phyloP scores from a whole-genome alignment of 257 asterid genomes.

The Rehmannia glutinosa region DNA sequence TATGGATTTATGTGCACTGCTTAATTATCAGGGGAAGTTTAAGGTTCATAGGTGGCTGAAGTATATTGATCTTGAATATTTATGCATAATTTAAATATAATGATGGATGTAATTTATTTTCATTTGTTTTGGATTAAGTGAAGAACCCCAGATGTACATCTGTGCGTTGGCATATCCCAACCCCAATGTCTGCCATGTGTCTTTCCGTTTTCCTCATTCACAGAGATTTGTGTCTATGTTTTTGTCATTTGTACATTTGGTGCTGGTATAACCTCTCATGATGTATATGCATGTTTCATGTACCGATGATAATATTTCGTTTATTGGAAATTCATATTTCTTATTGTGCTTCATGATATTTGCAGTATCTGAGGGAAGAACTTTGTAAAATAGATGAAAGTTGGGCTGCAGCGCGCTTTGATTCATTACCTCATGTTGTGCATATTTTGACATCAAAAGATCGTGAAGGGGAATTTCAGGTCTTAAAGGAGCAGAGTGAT shows the following conservation, averaged over 20 bases:
- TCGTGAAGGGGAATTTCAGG: slow-evolving; percentile 82
- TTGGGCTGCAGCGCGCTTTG: slow-evolving; percentile 98
- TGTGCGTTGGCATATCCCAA: neutral
- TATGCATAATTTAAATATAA: neutral
- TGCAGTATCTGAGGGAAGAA: slow-evolving; percentile 84
- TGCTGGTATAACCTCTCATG: slow-evolving; percentile 5
- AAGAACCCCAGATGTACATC: slow-evolving; percentile 15
- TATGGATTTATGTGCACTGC: neutral
- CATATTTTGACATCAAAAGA: slow-evolving; percentile 95
- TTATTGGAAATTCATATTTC: neutral
- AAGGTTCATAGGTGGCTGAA: slow-evolving; percentile 9
- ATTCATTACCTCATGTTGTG: slow-evolving; percentile 96
- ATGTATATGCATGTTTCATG: neutral
- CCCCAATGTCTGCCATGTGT: neutral
- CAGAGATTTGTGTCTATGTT: neutral
- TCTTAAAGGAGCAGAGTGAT: slow-evolving; percentile 94
- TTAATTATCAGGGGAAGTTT: neutral
- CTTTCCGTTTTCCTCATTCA: neutral
- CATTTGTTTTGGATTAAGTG: neutral
- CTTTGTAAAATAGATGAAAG: slow-evolving; percentile 85
- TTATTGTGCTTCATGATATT: slow-evolving; percentile 23
- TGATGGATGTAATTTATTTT: neutral
- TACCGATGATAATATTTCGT: neutral
- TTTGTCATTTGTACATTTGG: slow-evolving; percentile 3
- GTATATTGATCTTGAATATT: neutral